These are phyloP conservation scores for Gastrolobium bilobum DNA, from an alignment of 306 rosid genomes.

Conservation along the genomic window DNA sequence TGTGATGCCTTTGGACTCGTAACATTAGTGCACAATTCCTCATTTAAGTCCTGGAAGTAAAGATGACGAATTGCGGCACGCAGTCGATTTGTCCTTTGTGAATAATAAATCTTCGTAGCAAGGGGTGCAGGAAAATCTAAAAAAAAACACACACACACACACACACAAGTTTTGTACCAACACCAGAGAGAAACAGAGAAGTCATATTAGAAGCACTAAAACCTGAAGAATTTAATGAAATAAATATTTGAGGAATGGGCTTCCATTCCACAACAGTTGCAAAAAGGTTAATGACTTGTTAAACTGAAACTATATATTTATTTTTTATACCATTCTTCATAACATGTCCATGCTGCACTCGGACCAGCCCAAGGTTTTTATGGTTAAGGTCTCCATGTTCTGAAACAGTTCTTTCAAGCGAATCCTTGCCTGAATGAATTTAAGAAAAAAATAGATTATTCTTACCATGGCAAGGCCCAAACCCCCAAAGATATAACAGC, in stretches of 20 bases:
- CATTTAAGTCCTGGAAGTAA: constrained; percentile 66
- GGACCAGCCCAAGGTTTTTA: constrained; percentile 50
- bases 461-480: neutral
- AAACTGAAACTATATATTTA: constrained; percentile 28
- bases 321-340: constrained; percentile 55
- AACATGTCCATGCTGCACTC: constrained; percentile 47
- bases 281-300: constrained; percentile 29
- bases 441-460: constrained; percentile 38
- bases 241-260: constrained; percentile 38
- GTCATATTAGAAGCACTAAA: constrained; percentile 37
- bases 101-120: constrained; percentile 90
- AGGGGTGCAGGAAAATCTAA: constrained; percentile 87
- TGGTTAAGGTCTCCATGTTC: constrained; percentile 48
- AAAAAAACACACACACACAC: constrained; percentile 49
- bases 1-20: constrained; percentile 52
- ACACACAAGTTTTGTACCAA: constrained; percentile 30
- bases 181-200: constrained; percentile 20
- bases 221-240: constrained; percentile 36
- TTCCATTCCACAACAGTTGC: constrained; percentile 43
- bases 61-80: constrained; percentile 76
- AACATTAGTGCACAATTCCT: constrained; percentile 57
- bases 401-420: constrained; percentile 50
- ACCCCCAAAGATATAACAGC: constrained; percentile 9
- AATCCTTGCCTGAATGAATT: constrained; percentile 56
- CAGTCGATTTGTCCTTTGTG: constrained; percentile 78